phyloP scores from a whole-genome alignment of 306 rosid species.

The Herpetospermum pedunculosum region DNA sequence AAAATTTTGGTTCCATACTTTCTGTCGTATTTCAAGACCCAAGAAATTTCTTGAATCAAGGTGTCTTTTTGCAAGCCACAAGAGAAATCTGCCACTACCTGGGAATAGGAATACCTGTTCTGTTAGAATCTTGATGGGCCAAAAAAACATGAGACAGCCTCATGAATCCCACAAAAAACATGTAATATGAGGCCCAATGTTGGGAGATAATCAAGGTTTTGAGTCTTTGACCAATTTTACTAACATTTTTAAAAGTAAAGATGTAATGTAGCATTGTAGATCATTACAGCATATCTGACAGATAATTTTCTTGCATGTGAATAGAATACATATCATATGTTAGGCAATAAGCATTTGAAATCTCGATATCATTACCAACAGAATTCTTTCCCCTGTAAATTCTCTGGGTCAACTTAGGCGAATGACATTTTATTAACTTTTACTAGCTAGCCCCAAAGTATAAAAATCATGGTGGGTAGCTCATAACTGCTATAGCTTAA shows the following conservation, averaged over 20 bases:
- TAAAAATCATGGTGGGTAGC: not conserved
- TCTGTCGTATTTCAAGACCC: conserved; percentile 81
- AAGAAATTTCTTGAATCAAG: conserved; percentile 47
- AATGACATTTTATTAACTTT: not conserved
- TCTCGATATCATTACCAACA: not conserved
- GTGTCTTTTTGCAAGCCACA: conserved; percentile 77
- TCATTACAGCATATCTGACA: not conserved
- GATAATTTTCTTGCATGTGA: not conserved
- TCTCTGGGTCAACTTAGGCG: not conserved
- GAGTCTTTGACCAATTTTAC: not conserved
- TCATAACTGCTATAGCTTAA: not conserved
- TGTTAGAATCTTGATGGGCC: not conserved
- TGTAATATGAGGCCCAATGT: not conserved
- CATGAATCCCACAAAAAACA: not conserved
- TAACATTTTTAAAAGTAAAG: not conserved
- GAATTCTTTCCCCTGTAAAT: not conserved
- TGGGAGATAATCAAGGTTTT: not conserved
- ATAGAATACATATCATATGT: not conserved
- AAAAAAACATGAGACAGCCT: not conserved
- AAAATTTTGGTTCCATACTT: conserved; percentile 29
- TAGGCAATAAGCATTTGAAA: not conserved
- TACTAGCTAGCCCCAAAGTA: not conserved
- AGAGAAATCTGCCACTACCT: conserved; percentile 88
- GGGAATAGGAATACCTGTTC: conserved; percentile 14
- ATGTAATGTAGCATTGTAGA: too few relatives aligned